A percentile compares a stretch with the other conserved stretches of the same genome.
These are phyloP conservation scores for Trichoderma parareesei DNA, from an alignment of 495 filamentous ascomycete genomes.

Conservation along the genomic window DNA sequence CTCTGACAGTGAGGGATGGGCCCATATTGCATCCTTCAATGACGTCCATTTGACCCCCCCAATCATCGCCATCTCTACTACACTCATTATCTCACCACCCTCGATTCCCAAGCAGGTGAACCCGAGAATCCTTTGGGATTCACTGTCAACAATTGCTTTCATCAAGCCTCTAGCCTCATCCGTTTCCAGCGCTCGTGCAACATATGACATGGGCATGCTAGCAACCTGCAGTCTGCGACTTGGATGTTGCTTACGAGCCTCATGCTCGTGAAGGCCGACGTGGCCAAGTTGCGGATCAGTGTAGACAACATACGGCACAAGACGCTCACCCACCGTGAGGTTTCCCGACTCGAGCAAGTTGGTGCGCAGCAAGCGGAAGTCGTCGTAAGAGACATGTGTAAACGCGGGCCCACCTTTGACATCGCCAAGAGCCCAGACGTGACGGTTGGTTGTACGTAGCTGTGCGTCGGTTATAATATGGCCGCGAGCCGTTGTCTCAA, in stretches of 20 bases:
- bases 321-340: slow-evolving; percentile 18
- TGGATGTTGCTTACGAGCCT: slow-evolving; percentile 25
- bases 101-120: slow-evolving; percentile 43
- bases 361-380: slow-evolving; percentile 41
- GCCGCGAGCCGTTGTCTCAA: slow-evolving; percentile 26
- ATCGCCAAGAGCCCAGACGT: slow-evolving; percentile 43
- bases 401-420: slow-evolving; percentile 45
- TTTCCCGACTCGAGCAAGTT: slow-evolving; percentile 23
- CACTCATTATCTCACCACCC: slow-evolving; percentile 46
- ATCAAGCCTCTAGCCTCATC: slow-evolving; percentile 43
- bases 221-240: slow-evolving; percentile 29
- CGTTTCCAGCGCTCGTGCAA: slow-evolving; percentile 44
- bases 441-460: slow-evolving; percentile 30
- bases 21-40: slow-evolving; percentile 37
- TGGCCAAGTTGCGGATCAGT: slow-evolving; percentile 47
- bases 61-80: slow-evolving; percentile 45
- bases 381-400: slow-evolving; percentile 48
- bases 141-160: slow-evolving; percentile 41
- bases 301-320: slow-evolving; percentile 42
- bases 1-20: slow-evolving; percentile 43
- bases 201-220: slow-evolving; percentile 43
- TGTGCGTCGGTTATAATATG: slow-evolving; percentile 33
- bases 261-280: slow-evolving; percentile 32
- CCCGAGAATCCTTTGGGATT: slow-evolving; percentile 37
- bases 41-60: slow-evolving; percentile 32